phyloP scores from a whole-genome alignment of 2,329 filamentous ascomycete species.

The Metarhizium anisopliae region DNA sequence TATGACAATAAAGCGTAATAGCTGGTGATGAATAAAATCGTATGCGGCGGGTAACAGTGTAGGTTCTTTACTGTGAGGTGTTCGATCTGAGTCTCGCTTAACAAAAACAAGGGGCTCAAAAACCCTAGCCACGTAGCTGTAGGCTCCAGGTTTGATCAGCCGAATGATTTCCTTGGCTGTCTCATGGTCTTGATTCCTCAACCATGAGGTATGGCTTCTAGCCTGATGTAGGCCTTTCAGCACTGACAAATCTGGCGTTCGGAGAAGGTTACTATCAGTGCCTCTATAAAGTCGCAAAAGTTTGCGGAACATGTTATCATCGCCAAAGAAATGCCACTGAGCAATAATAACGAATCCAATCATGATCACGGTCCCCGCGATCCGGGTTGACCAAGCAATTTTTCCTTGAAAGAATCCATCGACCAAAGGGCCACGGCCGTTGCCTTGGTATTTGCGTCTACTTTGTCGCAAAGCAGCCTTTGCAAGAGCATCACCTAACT shows the following conservation, averaged over 20 bases:
- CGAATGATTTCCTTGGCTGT: conserved; percentile 68
- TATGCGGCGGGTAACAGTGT: conserved; percentile 35
- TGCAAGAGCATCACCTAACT: conserved; percentile 63
- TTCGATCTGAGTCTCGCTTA: conserved; percentile 57
- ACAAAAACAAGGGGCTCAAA: conserved; percentile 70
- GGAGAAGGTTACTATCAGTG: conserved; percentile 13
- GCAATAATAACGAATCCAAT: conserved; percentile 63
- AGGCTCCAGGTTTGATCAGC: conserved; percentile 61
- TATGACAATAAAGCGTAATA: conserved; percentile 50
- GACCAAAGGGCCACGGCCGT: conserved; percentile 36
- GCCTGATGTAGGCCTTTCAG: conserved; percentile 62
- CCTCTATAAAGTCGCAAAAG: conserved; percentile 16
- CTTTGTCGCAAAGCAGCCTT: conserved; percentile 40
- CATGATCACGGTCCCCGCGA: conserved; percentile 66
- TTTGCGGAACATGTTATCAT: conserved; percentile 33
- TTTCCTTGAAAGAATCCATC: conserved; percentile 55
- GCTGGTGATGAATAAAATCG: conserved; percentile 57
- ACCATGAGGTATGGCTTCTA: conserved; percentile 67
- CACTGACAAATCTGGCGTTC: conserved; percentile 26
- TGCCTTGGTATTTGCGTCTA: conserved; percentile 15
- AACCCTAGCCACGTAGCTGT: conserved; percentile 65
- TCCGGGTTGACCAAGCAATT: conserved; percentile 59
- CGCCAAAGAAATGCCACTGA: conserved; percentile 70
- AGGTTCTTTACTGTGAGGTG: conserved; percentile 35
- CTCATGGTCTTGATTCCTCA: conserved; percentile 68